phyloP scores from a whole-genome alignment of 2,329 filamentous ascomycete species.

The Amesomyces nigricolor region DNA sequence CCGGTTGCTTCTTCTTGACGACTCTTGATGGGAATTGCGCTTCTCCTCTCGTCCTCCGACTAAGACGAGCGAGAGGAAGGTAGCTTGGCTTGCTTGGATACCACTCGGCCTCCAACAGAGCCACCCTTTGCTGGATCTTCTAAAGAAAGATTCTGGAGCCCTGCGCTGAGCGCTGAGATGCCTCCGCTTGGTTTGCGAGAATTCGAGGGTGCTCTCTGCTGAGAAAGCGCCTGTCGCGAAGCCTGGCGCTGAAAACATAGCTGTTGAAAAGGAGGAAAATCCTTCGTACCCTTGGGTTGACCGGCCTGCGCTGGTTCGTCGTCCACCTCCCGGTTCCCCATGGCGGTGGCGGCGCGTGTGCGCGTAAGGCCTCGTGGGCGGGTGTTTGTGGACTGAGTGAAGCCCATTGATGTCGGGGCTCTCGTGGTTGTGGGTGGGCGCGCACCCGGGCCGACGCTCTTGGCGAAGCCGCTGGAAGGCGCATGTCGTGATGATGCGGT shows the following conservation, averaged over 20 bases:
- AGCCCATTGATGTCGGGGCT: slow-evolving; percentile 47
- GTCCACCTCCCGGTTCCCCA: slow-evolving; percentile 31
- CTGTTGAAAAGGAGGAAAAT: slow-evolving; percentile 21
- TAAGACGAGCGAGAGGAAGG: slow-evolving; percentile 21
- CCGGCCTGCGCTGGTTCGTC: slow-evolving; percentile 25
- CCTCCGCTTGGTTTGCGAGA: slow-evolving; percentile 35
- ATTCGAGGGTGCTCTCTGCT: slow-evolving; percentile 23
- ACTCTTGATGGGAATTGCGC: slow-evolving; percentile 28
- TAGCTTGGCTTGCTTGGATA: slow-evolving; percentile 30
- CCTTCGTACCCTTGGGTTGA: slow-evolving; percentile 37
- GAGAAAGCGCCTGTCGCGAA: slow-evolving; percentile 22
- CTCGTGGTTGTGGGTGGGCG: slow-evolving; percentile 44
- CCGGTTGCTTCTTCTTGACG: slow-evolving; percentile 24
- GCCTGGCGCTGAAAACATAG: slow-evolving; percentile 15
- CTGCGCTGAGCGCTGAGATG: slow-evolving; percentile 35
- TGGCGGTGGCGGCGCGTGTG: slow-evolving; percentile 39
- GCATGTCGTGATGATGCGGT: slow-evolving; percentile 37
- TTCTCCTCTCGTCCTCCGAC: slow-evolving; percentile 26
- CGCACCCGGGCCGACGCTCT: slow-evolving; percentile 49
- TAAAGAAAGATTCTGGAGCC: slow-evolving; percentile 37
- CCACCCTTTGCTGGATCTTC: slow-evolving; percentile 27
- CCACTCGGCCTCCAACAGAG: slow-evolving; percentile 43
- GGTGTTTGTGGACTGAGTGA: slow-evolving; percentile 42
- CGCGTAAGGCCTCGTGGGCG: slow-evolving; percentile 37
- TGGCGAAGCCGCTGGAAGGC: slow-evolving; percentile 47